Evolutionary conservation across 1,139 yeast genomes (phyloP), one percentile per base, ranked within the genome.

Genomic region (Zygosaccharomyces sapae): DNA sequence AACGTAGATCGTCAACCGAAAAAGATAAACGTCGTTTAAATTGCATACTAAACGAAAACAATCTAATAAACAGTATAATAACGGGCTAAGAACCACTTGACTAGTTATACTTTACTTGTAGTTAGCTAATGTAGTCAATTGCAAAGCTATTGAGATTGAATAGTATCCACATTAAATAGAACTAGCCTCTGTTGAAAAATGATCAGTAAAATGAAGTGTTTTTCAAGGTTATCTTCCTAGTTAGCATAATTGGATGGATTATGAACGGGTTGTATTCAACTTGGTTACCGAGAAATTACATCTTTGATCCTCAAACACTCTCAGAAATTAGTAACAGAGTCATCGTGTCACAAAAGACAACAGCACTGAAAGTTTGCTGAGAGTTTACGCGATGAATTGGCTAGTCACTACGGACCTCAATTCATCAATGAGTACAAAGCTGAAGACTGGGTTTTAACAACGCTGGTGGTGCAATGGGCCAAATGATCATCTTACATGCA

Each of bases 391-490:
- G 75, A 76, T 1, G 74, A 71, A 44, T 67, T 92, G 54, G 75
- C 81, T 57, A 73, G 68, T 1, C 79, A 74, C 47, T 92, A 90
- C 64, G 87, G 88, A 18, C 76, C 77, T 1, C 79, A 80, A 19
- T 65, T 77, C 55, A 78, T 89, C 67, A 86, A 84, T 65, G 80
- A 79, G 52, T 73, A 84, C 58, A 79, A 81, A 62, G 74, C 75
- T 48, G 84, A 86, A 43, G 92, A 89, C 58, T 92, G 97, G 97
- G 83, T 92, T 45, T 83, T 78, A 92, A 90, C 76, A 89, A 88
- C 62, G 98, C 98, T 7, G 98, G 98, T 47, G 96, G 96, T 56
- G 97, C 98, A 48, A 92, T 92, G 98, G 98, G 98, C 25, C 81
- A 89, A 49, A 90, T 92, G 97, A 78, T 87, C 59, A 87, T 92